Evolutionary conservation across 768 basidiomycete species (phyloP).

Genomic region (Pisolithus microcarpus): DNA sequence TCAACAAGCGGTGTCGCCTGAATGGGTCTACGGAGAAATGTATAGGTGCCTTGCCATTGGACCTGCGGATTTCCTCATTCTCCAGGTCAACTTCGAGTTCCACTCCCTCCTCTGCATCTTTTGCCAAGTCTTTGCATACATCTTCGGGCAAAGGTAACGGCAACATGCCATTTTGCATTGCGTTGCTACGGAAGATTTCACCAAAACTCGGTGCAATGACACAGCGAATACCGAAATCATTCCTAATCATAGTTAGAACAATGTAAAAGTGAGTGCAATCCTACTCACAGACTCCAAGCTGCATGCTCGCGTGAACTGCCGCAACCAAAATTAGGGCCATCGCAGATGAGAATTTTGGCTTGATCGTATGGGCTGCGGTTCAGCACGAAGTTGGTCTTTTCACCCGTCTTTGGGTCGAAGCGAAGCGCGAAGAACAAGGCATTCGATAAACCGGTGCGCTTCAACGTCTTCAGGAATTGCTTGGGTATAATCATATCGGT

Average conservation of each 20-base stretch:
- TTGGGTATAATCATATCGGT: conserved; percentile 95
- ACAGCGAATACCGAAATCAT: conserved; percentile 86
- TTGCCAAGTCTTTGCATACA: conserved; percentile 63
- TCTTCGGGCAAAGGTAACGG: conserved; percentile 65
- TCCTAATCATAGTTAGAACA: conserved; percentile 32
- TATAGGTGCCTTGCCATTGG: conserved; percentile 65
- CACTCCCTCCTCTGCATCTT: conserved; percentile 68
- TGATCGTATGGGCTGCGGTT: conserved; percentile 73
- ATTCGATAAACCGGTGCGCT: conserved; percentile 79
- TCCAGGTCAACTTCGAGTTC: conserved; percentile 83
- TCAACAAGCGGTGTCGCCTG: conserved; percentile 87
- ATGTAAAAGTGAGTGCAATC: neutral
- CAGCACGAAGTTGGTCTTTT: conserved; percentile 77
- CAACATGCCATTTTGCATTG: conserved; percentile 93
- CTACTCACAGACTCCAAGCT: conserved; percentile 73
- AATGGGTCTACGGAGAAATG: conserved; percentile 82
- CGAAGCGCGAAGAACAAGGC: conserved; percentile 80
- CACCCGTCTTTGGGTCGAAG: conserved; percentile 69
- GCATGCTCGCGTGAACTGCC: conserved; percentile 89
- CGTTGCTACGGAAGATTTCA: conserved; percentile 84
- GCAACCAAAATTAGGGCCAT: conserved; percentile 86
- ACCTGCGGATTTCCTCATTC: conserved; percentile 68
- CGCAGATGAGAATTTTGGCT: conserved; percentile 75
- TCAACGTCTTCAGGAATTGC: conserved; percentile 88
- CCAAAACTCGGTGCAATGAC: conserved; percentile 86